These are phyloP conservation scores for Stephania japonica DNA, from an alignment of 164 flowering plant species.

Conservation along the genomic window DNA sequence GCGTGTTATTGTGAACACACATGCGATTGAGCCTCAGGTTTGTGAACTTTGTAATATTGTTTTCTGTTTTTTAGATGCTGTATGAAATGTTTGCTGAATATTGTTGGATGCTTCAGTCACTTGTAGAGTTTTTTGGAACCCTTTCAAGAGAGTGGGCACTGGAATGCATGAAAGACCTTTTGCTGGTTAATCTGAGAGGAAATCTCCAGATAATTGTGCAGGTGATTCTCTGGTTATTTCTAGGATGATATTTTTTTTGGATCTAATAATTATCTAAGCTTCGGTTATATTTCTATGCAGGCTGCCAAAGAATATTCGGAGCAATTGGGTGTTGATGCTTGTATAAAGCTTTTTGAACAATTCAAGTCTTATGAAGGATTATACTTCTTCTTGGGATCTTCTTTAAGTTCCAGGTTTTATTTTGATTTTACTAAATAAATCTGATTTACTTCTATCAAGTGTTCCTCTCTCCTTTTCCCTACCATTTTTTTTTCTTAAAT, in stretches of 20 bases:
- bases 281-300: conserved; percentile 31
- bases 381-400: conserved; percentile 96
- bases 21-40: conserved; percentile 99
- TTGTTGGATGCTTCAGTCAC: conserved; percentile 47
- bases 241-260: background rate
- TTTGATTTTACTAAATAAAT: background rate
- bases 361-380: conserved; percentile 97
- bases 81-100: conserved; percentile 16
- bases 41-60: background rate
- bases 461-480: background rate
- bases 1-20: conserved; percentile 97
- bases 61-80: background rate
- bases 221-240: conserved; percentile 31
- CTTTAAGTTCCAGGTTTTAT: conserved; percentile 86
- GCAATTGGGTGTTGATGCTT: conserved; percentile 91
- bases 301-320: conserved; percentile 94
- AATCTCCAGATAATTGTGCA: conserved; percentile 99
- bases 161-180: conserved; percentile 99
- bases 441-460: background rate
- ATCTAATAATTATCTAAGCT: conserved; percentile 1
- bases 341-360: conserved; percentile 96
- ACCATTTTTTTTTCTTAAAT: background rate
- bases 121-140: conserved; percentile 98
- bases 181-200: conserved; percentile 87
- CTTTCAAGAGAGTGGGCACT: conserved; percentile 97